Evolutionary conservation across 164 flowering plant species (phyloP).

Genomic region (Santalum album): DNA sequence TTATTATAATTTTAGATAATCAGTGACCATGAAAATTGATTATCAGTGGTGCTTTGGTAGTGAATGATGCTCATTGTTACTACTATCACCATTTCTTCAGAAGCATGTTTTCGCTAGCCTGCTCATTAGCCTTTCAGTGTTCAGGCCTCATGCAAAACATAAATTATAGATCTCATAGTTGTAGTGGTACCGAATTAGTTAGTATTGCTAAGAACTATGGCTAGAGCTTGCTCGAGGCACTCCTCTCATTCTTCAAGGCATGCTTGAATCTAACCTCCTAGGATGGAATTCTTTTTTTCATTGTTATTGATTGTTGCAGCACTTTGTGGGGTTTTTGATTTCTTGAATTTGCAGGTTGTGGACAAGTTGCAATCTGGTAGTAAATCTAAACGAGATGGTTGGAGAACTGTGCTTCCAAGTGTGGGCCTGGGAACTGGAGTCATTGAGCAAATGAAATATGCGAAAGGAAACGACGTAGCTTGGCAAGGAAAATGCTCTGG

Average conservation of each 20-base stretch:
- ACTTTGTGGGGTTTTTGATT: background rate
- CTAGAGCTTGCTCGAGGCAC: no score
- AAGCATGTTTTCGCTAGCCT: background rate
- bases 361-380: conserved; percentile 66
- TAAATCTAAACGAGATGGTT: conserved; percentile 62
- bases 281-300: no score
- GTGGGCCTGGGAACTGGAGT: conserved; percentile 57
- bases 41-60: no score
- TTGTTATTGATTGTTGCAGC: background rate
- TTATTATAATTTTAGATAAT: no score
- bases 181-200: no score
- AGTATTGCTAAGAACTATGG: no score
- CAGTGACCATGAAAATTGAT: no score
- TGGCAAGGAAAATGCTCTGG: conserved; percentile 99
- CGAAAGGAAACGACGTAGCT: conserved; percentile 56
- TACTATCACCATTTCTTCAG: no score
- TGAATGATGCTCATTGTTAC: no score
- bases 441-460: conserved; percentile 53
- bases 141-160: background rate
- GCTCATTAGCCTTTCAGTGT: background rate
- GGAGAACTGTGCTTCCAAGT: conserved; percentile 67
- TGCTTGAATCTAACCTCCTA: no score
- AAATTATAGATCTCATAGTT: background rate
- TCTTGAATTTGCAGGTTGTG: conserved; percentile 52
- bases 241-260: no score